A percentile compares a stretch with the other conserved stretches of the same genome.
These are phyloP conservation scores for Fusarium verrucosum DNA, from an alignment of 2,329 filamentous ascomycete genomes.

Conservation along the genomic window DNA sequence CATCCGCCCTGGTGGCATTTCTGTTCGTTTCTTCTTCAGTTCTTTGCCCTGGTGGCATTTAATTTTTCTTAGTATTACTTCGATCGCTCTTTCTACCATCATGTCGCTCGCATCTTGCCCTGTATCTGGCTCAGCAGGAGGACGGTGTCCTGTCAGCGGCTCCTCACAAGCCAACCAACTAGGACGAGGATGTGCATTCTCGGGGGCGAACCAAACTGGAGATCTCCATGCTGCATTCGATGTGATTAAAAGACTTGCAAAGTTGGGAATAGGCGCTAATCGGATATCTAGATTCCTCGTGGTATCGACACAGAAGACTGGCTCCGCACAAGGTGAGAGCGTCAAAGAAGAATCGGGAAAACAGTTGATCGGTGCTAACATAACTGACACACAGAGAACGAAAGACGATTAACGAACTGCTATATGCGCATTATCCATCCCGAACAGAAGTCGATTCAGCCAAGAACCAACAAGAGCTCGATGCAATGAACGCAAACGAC, in stretches of 20 bases:
- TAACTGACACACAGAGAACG: slow-evolving; percentile 47
- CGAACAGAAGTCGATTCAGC: slow-evolving; percentile 52
- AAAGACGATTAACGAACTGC: slow-evolving; percentile 58
- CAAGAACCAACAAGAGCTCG: slow-evolving; percentile 53
- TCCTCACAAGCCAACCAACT: slow-evolving; percentile 1
- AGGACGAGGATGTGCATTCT: slow-evolving; percentile 35
- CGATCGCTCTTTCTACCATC: background rate
- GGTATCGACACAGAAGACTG: slow-evolving; percentile 58
- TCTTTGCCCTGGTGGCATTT: slow-evolving; percentile 29
- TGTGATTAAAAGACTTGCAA: background rate
- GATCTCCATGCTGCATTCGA: slow-evolving; percentile 39
- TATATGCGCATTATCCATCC: slow-evolving; percentile 57
- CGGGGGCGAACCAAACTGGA: slow-evolving; percentile 25
- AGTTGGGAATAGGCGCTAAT: fast-evolving
- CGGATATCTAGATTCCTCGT: slow-evolving; percentile 51
- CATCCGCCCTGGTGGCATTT: slow-evolving; percentile 25
- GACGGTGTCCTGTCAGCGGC: slow-evolving; percentile 36
- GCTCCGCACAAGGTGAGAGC: slow-evolving; percentile 51
- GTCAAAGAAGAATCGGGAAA: background rate
- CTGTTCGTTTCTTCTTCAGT: background rate
- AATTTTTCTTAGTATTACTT: background rate
- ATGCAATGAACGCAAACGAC: slow-evolving; percentile 58
- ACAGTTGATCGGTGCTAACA: background rate
- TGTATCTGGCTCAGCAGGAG: slow-evolving; percentile 45
- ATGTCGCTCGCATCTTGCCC: slow-evolving; percentile 49